phyloP scores from a whole-genome alignment of 108 stramenopile genomes.

The Poteriospumella lacustris region DNA sequence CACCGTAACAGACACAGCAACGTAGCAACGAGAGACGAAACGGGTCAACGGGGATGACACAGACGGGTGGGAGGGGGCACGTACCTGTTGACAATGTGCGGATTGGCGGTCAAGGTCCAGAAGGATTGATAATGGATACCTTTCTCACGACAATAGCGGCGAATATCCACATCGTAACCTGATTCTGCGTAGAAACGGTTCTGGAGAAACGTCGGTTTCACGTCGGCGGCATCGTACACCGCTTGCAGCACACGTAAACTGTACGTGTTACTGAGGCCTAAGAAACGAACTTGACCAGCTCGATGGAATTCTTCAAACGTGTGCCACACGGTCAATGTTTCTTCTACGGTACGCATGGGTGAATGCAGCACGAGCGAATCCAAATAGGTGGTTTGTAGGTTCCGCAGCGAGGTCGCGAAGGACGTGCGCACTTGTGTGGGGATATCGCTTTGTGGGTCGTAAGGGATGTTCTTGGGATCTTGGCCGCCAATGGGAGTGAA shows the following conservation, averaged over 20 bases:
- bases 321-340: conserved; percentile 63
- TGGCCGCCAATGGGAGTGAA: conserved; percentile 70
- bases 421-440: conserved; percentile 63
- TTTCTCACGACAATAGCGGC: conserved; percentile 64
- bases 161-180: conserved; percentile 67
- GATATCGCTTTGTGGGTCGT: conserved; percentile 54
- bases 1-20: too few species aligned
- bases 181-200: conserved; percentile 73
- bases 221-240: conserved; percentile 54
- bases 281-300: conserved; percentile 54
- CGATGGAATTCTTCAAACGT: conserved; percentile 65
- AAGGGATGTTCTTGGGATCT: conserved; percentile 72
- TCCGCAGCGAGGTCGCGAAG: conserved; percentile 56
- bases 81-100: conserved; percentile 48
- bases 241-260: conserved; percentile 32
- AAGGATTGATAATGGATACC: conserved; percentile 74
- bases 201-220: conserved; percentile 73
- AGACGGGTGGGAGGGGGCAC: too few species aligned
- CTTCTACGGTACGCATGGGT: conserved; percentile 50
- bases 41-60: too few species aligned
- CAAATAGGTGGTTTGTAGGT: conserved; percentile 70
- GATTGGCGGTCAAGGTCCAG: conserved; percentile 67
- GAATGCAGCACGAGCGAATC: conserved; percentile 68
- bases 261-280: conserved; percentile 72
- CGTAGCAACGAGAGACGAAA: too few species aligned